Evolutionary conservation across 1,284 basidiomycete genomes (phyloP).

Genomic region (Cryptococcus sp.): DNA sequence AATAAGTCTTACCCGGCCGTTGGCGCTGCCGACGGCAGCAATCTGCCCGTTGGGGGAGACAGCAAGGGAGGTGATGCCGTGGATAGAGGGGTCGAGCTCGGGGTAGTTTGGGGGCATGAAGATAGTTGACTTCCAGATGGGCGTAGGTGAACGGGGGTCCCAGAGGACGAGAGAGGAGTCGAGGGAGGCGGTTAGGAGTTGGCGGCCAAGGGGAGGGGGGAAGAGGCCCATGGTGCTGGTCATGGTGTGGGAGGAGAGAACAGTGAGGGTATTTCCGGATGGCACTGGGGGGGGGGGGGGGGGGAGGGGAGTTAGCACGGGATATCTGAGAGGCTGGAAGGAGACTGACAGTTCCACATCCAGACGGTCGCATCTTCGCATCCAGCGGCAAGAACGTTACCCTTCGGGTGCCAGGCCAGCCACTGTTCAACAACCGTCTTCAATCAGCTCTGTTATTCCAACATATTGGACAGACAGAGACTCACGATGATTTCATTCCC

Average conservation of each 20-base stretch:
- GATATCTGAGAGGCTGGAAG: neutral
- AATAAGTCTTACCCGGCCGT: constrained; percentile 78
- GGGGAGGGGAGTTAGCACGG: neutral
- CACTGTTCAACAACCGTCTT: constrained; percentile 60
- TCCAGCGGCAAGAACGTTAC: constrained; percentile 81
- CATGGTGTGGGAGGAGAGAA: constrained; percentile 85
- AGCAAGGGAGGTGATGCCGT: constrained; percentile 78
- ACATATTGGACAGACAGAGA: constrained; percentile 21
- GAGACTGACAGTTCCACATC: constrained; percentile 82
- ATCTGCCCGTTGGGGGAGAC: constrained; percentile 80
- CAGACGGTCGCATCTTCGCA: constrained; percentile 94
- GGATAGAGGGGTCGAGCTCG: constrained; percentile 53
- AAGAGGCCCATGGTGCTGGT: constrained; percentile 85
- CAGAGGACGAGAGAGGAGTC: constrained; percentile 84
- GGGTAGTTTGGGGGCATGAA: constrained; percentile 59
- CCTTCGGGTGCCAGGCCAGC: constrained; percentile 95
- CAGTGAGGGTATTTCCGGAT: constrained; percentile 89
- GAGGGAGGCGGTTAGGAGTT: constrained; percentile 80
- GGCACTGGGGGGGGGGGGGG: constrained; percentile 69
- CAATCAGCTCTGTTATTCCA: constrained; percentile 50
- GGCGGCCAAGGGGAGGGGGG: constrained; percentile 66
- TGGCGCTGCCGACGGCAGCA: constrained; percentile 80
- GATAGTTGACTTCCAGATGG: constrained; percentile 59
- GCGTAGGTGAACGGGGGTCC: constrained; percentile 70
- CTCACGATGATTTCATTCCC: constrained; percentile 91